Conservation (phyloP, 805 yeast genomes). For the Starmerella scarabaei region DNA sequence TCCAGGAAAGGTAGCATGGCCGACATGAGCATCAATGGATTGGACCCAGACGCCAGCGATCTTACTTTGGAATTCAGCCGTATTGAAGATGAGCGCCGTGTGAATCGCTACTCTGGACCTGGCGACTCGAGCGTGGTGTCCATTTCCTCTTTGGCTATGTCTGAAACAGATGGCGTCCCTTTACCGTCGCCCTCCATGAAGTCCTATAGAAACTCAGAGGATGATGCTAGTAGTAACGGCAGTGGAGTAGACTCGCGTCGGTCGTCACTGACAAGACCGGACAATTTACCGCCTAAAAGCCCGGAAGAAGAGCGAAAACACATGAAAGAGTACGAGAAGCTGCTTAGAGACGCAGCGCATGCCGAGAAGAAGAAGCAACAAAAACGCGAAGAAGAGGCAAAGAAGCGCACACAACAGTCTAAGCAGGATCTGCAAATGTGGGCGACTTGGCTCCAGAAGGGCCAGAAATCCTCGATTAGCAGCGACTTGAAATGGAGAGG, state of each 20-base stretch:
- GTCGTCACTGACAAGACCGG: conserved; percentile 45
- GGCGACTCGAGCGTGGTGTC: conserved; percentile 4
- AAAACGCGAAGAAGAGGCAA: conserved; percentile 19
- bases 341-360: conserved; percentile 28
- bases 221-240: not conserved
- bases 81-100: conserved; percentile 6
- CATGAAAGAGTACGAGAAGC: conserved; percentile 37
- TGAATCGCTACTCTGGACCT: not conserved
- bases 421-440: conserved; percentile 27
- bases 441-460: conserved; percentile 27
- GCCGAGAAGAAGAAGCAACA: conserved; percentile 29
- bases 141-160: conserved; percentile 3
- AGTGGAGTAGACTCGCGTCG: conserved; percentile 15
- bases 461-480: conserved; percentile 25
- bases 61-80: conserved; percentile 24
- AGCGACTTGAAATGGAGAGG: conserved; percentile 54
- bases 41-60: conserved; percentile 28
- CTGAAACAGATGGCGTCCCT: not conserved
- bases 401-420: conserved; percentile 18
- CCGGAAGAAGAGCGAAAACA: conserved; percentile 42
- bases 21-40: conserved; percentile 22
- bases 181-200: conserved; percentile 9
- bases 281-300: conserved; percentile 54
- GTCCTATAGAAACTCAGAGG: conserved; percentile 1
- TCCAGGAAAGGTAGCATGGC: not conserved